phyloP scores from a whole-genome alignment of 1,284 basidiomycete species.

The Thelephora terrestris region DNA sequence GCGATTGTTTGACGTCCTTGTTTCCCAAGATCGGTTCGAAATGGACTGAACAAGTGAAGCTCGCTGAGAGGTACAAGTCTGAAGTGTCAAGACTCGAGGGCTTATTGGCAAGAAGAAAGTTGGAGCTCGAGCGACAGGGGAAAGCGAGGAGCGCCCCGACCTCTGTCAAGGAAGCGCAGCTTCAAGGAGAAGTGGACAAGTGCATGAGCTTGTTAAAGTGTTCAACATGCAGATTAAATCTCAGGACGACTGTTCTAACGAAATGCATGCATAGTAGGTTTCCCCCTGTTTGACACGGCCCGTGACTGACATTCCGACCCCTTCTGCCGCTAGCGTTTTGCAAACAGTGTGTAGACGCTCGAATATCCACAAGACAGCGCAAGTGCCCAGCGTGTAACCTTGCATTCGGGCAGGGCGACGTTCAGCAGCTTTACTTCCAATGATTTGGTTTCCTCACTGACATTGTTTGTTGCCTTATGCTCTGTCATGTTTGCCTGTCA shows the following conservation, averaged over 20 bases:
- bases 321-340: conserved; percentile 68
- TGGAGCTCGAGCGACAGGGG: conserved; percentile 41
- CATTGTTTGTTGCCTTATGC: conserved; percentile 6
- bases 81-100: conserved; percentile 21
- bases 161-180: conserved; percentile 30
- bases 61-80: background rate
- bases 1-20: background rate
- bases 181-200: conserved; percentile 43
- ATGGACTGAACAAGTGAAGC: conserved; percentile 1
- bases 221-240: conserved; percentile 79
- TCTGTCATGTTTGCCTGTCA: background rate
- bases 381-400: conserved; percentile 92
- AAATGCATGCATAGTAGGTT: conserved; percentile 92
- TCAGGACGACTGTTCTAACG: conserved; percentile 81
- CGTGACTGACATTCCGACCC: background rate
- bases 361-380: conserved; percentile 85
- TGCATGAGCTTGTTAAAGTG: conserved; percentile 81
- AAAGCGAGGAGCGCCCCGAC: conserved; percentile 31
- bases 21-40: background rate
- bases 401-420: conserved; percentile 81
- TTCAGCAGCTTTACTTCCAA: conserved; percentile 81
- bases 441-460: conserved; percentile 26
- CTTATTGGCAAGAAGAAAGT: conserved; percentile 30
- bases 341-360: conserved; percentile 77
- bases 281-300: background rate